Evolutionary conservation across 352 stramenopile species (phyloP).

Genomic region (Aphanomyces astaci): DNA sequence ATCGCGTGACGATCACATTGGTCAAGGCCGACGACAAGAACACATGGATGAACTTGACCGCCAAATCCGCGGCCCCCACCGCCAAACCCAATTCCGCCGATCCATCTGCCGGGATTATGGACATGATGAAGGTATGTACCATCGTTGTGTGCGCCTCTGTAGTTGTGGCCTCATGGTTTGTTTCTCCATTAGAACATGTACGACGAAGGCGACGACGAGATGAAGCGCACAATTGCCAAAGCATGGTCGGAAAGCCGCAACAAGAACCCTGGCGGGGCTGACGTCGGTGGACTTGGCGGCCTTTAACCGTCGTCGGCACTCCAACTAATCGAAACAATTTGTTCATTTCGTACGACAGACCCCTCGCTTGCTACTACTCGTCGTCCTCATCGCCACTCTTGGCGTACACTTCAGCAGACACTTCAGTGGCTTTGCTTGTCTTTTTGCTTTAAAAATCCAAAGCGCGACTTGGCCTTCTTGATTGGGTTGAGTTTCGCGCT

Average conservation of each 20-base stretch:
- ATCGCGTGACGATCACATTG: constrained; percentile 71
- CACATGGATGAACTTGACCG: constrained; percentile 73
- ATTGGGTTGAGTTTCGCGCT: not conserved
- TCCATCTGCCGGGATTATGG: constrained; percentile 77
- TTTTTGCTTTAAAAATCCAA: constrained; percentile 17
- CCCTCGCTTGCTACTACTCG: not conserved
- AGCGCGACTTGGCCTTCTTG: constrained; percentile 20
- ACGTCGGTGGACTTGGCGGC: too few species aligned
- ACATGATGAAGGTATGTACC: constrained; percentile 91
- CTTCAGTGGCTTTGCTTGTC: not conserved
- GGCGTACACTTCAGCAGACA: not conserved
- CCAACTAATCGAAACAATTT: too few species aligned
- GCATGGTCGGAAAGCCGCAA: constrained; percentile 78
- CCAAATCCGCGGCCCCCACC: constrained; percentile 57
- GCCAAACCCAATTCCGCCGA: constrained; percentile 47
- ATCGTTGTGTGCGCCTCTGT: too few species aligned
- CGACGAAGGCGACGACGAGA: constrained; percentile 78
- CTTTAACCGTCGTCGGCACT: too few species aligned
- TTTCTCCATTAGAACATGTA: constrained; percentile 84
- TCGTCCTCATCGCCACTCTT: not conserved
- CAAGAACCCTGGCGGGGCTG: constrained; percentile 37
- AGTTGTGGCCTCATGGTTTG: too few species aligned
- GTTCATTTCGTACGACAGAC: too few species aligned
- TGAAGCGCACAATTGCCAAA: constrained; percentile 86
- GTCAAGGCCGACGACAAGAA: constrained; percentile 70